Evolutionary conservation across 208 protist species (phyloP).

Genomic region (Acanthamoeba sp.): DNA sequence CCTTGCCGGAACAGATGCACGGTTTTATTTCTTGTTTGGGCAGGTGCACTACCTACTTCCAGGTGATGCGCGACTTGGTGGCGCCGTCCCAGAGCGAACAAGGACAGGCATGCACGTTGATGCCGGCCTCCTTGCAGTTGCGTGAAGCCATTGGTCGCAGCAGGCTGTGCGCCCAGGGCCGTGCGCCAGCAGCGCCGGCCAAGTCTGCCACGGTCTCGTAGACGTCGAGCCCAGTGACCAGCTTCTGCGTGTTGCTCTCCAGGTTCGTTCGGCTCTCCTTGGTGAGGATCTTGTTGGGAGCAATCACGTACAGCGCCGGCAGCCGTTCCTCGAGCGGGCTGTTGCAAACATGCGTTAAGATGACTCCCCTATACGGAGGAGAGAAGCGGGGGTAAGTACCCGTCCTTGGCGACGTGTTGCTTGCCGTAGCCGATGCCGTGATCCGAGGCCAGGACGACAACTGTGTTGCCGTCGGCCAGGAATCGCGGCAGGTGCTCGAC

Average conservation of each 20-base stretch:
- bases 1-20: too few species aligned
- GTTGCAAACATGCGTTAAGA: background rate
- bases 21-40: too few species aligned
- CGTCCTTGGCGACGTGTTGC: background rate
- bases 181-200: background rate
- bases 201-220: conserved; percentile 2
- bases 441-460: conserved; percentile 21
- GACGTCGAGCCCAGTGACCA: background rate
- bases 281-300: background rate
- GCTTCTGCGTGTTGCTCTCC: background rate
- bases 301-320: conserved; percentile 28
- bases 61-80: background rate
- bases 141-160: background rate
- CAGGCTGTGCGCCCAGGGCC: conserved; percentile 25
- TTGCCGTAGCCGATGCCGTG: conserved; percentile 50
- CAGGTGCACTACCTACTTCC: background rate
- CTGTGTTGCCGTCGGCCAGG: conserved; percentile 3
- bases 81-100: conserved; percentile 19
- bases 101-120: conserved; percentile 34
- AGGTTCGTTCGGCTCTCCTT: background rate
- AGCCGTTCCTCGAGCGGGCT: conserved; percentile 39
- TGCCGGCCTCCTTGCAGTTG: conserved; percentile 10
- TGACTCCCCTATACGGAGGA: background rate
- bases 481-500: background rate
- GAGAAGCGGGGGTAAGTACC: background rate